These are phyloP conservation scores for Balakata baccata DNA, from an alignment of 345 rosid genomes.

Conservation along the genomic window DNA sequence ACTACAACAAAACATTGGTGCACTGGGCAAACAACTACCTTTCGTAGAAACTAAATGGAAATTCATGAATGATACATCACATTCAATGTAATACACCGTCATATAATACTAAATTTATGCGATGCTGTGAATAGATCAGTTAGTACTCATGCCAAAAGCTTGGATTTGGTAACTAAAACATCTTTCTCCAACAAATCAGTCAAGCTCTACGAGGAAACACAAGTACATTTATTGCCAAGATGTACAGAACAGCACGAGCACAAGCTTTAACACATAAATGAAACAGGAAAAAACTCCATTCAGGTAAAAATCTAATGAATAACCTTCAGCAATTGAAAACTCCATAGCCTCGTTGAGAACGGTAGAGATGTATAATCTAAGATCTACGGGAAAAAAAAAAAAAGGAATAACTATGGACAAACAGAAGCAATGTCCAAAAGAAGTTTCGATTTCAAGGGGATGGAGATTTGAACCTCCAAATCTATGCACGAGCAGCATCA, in stretches of 20 bases:
- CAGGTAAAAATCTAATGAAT: neutral
- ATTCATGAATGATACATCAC: neutral
- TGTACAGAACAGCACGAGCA: neutral
- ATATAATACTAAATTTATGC: neutral
- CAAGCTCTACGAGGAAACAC: neutral
- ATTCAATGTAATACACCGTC: neutral
- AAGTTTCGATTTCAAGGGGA: neutral
- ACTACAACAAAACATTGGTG: too few relatives aligned
- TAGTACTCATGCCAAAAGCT: neutral
- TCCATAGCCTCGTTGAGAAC: neutral
- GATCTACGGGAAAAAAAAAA: constrained; percentile 18
- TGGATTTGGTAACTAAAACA: neutral
- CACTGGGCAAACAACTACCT: too few relatives aligned
- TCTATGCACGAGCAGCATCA: neutral
- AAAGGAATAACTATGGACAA: neutral
- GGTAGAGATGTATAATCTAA: constrained; percentile 3
- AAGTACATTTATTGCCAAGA: neutral
- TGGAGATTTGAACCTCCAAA: neutral
- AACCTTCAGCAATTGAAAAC: neutral
- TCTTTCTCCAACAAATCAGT: neutral
- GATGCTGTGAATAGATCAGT: neutral
- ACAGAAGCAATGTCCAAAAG: too few relatives aligned
- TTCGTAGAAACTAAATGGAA: neutral
- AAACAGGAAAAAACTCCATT: neutral
- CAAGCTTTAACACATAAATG: neutral